These are phyloP conservation scores for Rhododendron vialii DNA, from an alignment of 148 eudicot genomes.

Conservation along the genomic window DNA sequence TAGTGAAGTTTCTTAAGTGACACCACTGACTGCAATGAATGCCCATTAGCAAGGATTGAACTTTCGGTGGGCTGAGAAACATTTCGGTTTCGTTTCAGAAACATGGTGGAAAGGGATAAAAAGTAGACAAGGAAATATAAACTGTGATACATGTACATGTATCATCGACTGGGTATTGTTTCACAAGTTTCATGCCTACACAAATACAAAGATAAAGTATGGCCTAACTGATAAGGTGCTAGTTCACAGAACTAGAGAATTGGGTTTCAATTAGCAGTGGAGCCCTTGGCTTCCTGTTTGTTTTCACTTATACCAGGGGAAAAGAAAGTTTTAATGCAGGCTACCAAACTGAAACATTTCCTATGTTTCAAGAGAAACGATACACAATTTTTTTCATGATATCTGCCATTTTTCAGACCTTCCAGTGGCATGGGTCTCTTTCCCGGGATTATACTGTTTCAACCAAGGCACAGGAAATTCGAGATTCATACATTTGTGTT, in stretches of 20 bases:
- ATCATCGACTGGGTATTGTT: background rate
- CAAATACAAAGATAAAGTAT: background rate
- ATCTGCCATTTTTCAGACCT: background rate
- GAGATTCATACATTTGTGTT: background rate
- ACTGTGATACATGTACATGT: background rate
- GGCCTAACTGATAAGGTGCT: background rate
- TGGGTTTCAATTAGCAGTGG: background rate
- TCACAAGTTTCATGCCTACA: background rate
- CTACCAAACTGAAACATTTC: background rate
- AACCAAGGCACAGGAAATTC: background rate
- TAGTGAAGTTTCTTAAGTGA: background rate
- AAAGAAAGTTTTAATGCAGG: background rate
- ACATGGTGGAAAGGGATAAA: background rate
- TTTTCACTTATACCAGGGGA: background rate
- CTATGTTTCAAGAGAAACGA: background rate
- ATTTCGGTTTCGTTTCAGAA: background rate
- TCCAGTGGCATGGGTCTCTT: background rate
- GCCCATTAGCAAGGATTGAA: background rate
- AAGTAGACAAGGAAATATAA: background rate
- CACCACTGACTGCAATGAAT: background rate
- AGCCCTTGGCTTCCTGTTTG: conserved; percentile 1
- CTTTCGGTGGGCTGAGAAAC: background rate
- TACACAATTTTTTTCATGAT: background rate
- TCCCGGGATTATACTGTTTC: background rate
- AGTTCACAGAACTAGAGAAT: background rate